Conservation (phyloP, 768 basidiomycete species). For the Royoungia palumana region DNA sequence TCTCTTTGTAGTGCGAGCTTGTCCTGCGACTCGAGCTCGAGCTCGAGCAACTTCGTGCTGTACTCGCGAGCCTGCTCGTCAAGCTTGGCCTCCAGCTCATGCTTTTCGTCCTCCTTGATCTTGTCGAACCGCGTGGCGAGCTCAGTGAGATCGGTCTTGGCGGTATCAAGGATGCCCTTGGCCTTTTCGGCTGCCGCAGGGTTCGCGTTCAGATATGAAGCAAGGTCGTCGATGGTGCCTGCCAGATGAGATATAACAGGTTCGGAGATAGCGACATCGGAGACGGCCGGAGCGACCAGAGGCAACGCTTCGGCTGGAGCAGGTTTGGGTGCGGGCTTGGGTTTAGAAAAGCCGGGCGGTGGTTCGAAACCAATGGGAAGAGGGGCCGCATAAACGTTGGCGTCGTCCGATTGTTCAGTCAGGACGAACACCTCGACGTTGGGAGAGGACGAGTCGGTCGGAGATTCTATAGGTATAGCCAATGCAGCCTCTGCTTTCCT, state of each 20-base stretch:
- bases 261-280: constrained; percentile 69
- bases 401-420: constrained; percentile 24
- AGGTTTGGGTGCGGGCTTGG: constrained; percentile 46
- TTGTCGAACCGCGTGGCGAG: constrained; percentile 75
- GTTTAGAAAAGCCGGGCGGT: constrained; percentile 80
- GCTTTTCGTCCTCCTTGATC: constrained; percentile 76
- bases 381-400: constrained; percentile 53
- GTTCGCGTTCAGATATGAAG: constrained; percentile 75
- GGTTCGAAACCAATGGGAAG: constrained; percentile 94
- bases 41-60: constrained; percentile 70
- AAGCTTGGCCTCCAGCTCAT: constrained; percentile 58
- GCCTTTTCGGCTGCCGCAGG: constrained; percentile 66
- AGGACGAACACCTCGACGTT: constrained; percentile 26
- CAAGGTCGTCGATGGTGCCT: constrained; percentile 87
- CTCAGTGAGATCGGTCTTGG: constrained; percentile 75
- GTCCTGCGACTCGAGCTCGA: constrained; percentile 84
- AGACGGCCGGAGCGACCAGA: constrained; percentile 76
- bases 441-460: constrained; percentile 22
- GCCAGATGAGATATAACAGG: constrained; percentile 94
- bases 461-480: constrained; percentile 36
- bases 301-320: constrained; percentile 50
- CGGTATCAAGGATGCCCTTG: constrained; percentile 70
- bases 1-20: constrained; percentile 84
- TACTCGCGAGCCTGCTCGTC: constrained; percentile 88
- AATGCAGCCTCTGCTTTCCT: constrained; percentile 72